These are phyloP conservation scores for Vigna mungo DNA, from an alignment of 306 rosid species.

Conservation along the genomic window DNA sequence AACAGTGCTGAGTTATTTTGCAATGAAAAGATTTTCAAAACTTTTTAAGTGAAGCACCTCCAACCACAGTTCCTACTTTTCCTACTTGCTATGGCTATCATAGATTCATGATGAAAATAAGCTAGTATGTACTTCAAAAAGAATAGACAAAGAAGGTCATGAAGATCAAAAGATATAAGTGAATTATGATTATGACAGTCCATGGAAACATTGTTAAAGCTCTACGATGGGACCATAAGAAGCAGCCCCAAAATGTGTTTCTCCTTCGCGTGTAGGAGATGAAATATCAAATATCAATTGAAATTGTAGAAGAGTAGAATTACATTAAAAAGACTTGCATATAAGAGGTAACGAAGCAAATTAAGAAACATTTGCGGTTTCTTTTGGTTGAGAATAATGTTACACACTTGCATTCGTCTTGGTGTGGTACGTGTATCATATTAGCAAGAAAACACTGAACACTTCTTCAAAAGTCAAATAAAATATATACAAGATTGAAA, in stretches of 20 bases:
- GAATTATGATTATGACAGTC: background rate
- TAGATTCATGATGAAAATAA: background rate
- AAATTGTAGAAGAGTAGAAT: background rate
- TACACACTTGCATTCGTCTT: background rate
- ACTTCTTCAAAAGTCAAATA: background rate
- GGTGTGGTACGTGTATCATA: background rate
- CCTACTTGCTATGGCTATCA: background rate
- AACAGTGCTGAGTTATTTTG: no score
- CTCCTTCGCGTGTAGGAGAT: slow-evolving; percentile 6
- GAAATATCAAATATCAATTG: slow-evolving; percentile 8
- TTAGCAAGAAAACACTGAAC: background rate
- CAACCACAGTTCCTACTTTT: background rate
- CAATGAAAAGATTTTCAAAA: no score
- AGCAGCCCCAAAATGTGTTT: slow-evolving; percentile 10
- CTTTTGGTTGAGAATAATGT: slow-evolving; percentile 12
- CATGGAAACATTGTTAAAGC: background rate
- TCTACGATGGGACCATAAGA: background rate
- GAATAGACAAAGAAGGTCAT: background rate
- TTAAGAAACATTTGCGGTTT: background rate
- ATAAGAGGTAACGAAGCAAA: background rate
- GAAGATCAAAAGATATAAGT: background rate
- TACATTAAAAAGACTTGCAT: background rate
- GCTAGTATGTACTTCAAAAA: background rate
- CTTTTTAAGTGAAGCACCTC: background rate
- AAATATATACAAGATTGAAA: background rate